phyloP scores from a whole-genome alignment of 139 green algal genomes.

The Chlorella sp. region DNA sequence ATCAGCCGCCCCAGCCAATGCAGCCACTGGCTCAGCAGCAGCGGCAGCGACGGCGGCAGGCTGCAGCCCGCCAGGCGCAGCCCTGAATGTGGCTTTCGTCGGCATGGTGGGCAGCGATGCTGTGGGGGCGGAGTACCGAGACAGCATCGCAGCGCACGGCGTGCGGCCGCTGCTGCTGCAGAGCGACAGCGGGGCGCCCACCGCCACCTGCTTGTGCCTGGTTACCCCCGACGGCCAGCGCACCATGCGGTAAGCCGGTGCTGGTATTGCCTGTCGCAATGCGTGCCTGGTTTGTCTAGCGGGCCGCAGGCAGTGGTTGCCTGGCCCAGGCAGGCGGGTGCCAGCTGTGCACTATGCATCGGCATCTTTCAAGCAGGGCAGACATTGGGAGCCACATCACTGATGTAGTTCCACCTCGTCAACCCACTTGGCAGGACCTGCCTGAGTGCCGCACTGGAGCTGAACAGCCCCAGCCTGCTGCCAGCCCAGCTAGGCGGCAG shows the following conservation, averaged over 20 bases:
- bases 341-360: too few species aligned
- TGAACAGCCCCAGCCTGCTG: slow-evolving; percentile 51
- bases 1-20: not conserved
- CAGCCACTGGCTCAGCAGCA: not conserved
- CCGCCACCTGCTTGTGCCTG: slow-evolving; percentile 73
- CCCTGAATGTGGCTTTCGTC: slow-evolving; percentile 38
- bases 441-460: slow-evolving; percentile 75
- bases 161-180: slow-evolving; percentile 69
- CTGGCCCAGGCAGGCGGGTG: too few species aligned
- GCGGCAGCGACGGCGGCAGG: not conserved
- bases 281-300: too few species aligned
- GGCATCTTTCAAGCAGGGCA: too few species aligned
- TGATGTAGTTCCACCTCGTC: too few species aligned
- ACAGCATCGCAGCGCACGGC: slow-evolving; percentile 50
- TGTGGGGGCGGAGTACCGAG: slow-evolving; percentile 59
- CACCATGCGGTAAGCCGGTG: slow-evolving; percentile 75
- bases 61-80: not conserved
- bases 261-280: too few species aligned
- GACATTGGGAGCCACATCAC: too few species aligned
- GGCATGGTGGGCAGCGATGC: slow-evolving; percentile 79
- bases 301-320: too few species aligned
- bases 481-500: slow-evolving; percentile 38
- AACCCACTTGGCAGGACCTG: slow-evolving; percentile 69
- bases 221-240: slow-evolving; percentile 85
- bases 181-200: slow-evolving; percentile 33